Conservation (phyloP, 2,329 filamentous ascomycete species). For the Penicillium brasilianum region DNA sequence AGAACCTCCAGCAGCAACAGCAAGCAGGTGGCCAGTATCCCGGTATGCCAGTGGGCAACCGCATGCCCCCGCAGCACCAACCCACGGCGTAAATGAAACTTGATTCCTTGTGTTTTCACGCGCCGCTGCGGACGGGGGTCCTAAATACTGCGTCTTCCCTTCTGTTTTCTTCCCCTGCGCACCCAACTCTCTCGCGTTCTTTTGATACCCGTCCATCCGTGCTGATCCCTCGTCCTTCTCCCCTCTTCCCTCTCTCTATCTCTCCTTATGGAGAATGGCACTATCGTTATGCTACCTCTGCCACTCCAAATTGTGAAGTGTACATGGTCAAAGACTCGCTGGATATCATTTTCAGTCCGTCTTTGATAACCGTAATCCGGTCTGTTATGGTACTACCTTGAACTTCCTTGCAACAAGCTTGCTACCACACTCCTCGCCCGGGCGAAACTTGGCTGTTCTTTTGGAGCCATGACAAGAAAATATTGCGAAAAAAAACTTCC, state of each 20-base stretch:
- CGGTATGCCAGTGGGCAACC: constrained; percentile 73
- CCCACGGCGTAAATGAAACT: constrained; percentile 67
- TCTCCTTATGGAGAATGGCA: constrained; percentile 9
- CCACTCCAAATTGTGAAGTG: constrained; percentile 25
- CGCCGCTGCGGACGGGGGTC: constrained; percentile 28
- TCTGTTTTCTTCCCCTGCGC: constrained; percentile 33
- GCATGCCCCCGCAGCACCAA: constrained; percentile 81
- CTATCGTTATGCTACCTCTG: constrained; percentile 5
- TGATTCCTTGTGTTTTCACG: constrained; percentile 23
- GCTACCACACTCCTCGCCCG: not conserved
- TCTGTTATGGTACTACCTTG: constrained; percentile 19
- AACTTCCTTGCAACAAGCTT: not conserved
- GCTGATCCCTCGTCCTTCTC: constrained; percentile 31
- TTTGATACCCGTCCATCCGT: constrained; percentile 46
- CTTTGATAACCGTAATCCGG: constrained; percentile 21
- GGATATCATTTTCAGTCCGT: constrained; percentile 15
- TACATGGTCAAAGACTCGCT: constrained; percentile 31
- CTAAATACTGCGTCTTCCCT: constrained; percentile 33
- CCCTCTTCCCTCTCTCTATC: constrained; percentile 5
- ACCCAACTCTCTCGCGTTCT: constrained; percentile 37
- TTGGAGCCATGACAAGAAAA: constrained; percentile 20
- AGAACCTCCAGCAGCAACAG: constrained; percentile 76
- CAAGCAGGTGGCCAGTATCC: constrained; percentile 71
- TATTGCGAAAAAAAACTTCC: constrained; percentile 17
- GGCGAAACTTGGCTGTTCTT: constrained; percentile 11